Base-by-base conservation (phyloP, 768 basidiomycete genomes). In the Pisolithus marmoratus region DNA sequence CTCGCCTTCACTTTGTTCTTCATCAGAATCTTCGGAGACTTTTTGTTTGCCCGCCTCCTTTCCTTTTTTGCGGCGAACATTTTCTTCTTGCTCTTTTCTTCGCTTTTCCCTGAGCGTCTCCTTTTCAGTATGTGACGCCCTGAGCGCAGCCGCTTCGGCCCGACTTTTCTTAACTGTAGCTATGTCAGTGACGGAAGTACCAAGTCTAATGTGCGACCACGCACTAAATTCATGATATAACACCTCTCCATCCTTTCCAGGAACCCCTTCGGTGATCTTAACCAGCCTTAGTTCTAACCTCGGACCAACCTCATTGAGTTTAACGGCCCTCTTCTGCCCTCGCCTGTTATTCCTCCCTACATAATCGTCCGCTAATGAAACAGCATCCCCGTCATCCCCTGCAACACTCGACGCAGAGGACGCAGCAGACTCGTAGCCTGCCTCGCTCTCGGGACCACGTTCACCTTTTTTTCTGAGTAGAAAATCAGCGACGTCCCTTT, bases 401-500 rank as follows among this genome's bases (percentile, higher is more conserved):
- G 82, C 92, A 2, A 74, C 84, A 58, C 90, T 92, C 55, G 85
- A 84, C 40, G 84, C 82, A 8, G 85, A 84, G n/a, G 85, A 87
- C n/a, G 82, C 83, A 9, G 85, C 85, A 49, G 82, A 84, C 68
- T 93, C 85, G 61, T 91, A 87, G 20, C 89, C 83, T 27, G 82
- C 86, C 46, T 74, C 71, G 42, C 83, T 78, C 17, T 47, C 63
- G 38, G 81, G 81, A 15, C 78, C 78, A 43, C 74, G 62, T 50
- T 84, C 80, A 15, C 87, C 86, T 48, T 74, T 72, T 60, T 78
- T 82, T 26, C 90, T 73, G 37, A 98, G 77, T 59, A 99, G 69
- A 65, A 96, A 99, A 66, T 99, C 95, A 2, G 95, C 92, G 26
- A 99, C 87, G 63, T 99, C 96, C 64, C 87, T 85, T 65, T 95